Base-by-base conservation (phyloP, 805 yeast species). In the Metschnikowia kunwiensis region DNA sequence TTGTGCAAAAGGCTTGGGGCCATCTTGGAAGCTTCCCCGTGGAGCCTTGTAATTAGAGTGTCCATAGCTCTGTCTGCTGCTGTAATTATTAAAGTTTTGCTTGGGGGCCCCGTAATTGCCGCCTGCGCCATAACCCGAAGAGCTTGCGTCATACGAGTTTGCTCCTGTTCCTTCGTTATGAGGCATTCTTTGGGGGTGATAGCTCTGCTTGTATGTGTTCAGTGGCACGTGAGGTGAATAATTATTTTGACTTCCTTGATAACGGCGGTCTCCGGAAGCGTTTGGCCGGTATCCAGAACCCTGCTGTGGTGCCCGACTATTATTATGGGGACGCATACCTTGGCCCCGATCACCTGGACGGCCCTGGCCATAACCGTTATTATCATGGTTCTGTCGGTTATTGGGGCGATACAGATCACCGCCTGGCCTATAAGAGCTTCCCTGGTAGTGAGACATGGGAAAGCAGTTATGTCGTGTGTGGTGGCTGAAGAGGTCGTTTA, bases 331-430 rank as follows among this genome's bases (percentile, higher is more conserved):
- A 18, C 39, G 9, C 27, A 35, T 28, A 12, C 34, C 30, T 10
- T 11, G 22, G 8, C 26, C 30, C 25, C 39, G 17, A 10, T 35
- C 39, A 11, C 39, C 31, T 5, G 32, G 19, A 11, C 32, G 18
- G 14, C 34, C 35, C 12, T 25, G 35, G 11, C 32, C 30, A 32
- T 34, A 32, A 14, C 36, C 31, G 4, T 23, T 22, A 22, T 31
- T 30, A 11, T 26, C 34, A 18, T 24, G 14, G 10, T 30, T 16
- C 7, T 30, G 24, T 12, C 35, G 26, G 20, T 24, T 27, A n/a
- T 24, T 27, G 11, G 50, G 51, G 7, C 50, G 51, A 23, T 47
- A 47, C 50, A 45, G 51, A 24, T 47, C 51, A 9, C 41, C 46
- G 11, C 43, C 39, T 5, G 43, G 48, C 17, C 47, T 34, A 30